Evolutionary conservation across 768 basidiomycete species (phyloP).

Genomic region (Tylopilus felleus): DNA sequence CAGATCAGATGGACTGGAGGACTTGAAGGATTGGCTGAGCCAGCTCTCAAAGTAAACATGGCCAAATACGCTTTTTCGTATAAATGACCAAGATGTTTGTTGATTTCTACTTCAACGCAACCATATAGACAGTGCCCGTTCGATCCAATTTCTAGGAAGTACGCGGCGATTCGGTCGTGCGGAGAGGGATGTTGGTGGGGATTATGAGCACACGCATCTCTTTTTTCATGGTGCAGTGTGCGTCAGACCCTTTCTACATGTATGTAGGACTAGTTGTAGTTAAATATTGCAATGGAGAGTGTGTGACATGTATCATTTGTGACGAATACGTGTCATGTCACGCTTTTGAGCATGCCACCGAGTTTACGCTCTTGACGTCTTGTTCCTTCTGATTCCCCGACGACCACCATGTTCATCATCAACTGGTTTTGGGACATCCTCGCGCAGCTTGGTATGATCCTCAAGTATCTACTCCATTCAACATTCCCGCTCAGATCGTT

Average conservation of each 20-base stretch:
- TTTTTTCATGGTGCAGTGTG: conserved; percentile 49
- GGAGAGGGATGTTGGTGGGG: conserved; percentile 55
- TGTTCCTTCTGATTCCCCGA: conserved; percentile 18
- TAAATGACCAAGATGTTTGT: conserved; percentile 9
- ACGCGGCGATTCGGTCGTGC: conserved; percentile 69
- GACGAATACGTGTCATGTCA: conserved; percentile 20
- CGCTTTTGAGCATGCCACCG: neutral
- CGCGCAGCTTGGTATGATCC: conserved; percentile 76
- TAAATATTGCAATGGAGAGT: neutral
- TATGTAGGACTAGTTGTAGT: neutral
- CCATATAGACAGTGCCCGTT: conserved; percentile 75
- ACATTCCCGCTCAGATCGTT: neutral
- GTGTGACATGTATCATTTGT: conserved; percentile 2
- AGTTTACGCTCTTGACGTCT: conserved; percentile 18
- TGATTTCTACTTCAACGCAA: conserved; percentile 37
- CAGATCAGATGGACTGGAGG: conserved; percentile 39
- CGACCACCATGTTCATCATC: conserved; percentile 68
- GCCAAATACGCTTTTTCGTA: conserved; percentile 23
- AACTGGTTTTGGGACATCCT: conserved; percentile 99
- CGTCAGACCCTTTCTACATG: conserved; percentile 68
- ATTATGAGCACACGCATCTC: conserved; percentile 57
- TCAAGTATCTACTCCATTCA: neutral
- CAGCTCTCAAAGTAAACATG: conserved; percentile 30
- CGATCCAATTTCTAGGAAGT: conserved; percentile 40
- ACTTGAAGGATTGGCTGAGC: conserved; percentile 49